These are phyloP conservation scores for Chalciporus piperatus DNA, from an alignment of 768 basidiomycete species.

Conservation along the genomic window DNA sequence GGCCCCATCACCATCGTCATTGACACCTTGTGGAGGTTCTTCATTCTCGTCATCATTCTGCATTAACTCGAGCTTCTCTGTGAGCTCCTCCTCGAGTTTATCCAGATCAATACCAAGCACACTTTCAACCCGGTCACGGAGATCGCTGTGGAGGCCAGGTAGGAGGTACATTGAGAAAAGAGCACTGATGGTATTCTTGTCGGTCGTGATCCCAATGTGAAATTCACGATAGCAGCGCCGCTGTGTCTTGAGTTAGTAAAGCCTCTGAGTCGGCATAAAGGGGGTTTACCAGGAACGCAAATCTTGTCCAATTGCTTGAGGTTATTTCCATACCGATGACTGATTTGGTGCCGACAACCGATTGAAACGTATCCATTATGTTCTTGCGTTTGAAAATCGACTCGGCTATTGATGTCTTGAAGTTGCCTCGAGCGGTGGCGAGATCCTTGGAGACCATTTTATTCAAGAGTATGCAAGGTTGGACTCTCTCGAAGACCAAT, in stretches of 20 bases:
- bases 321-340: constrained; percentile 1
- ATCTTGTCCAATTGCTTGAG: neutral
- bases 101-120: neutral
- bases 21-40: neutral
- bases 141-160: neutral
- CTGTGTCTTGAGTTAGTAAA: neutral
- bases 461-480: neutral
- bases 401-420: neutral
- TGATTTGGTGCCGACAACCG: neutral
- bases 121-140: neutral
- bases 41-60: neutral
- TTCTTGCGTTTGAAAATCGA: neutral
- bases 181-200: neutral
- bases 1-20: too few relatives aligned
- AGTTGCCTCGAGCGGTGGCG: neutral
- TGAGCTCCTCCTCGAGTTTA: neutral
- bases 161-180: constrained; percentile 4
- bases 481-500: neutral
- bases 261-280: neutral
- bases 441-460: constrained; percentile 1
- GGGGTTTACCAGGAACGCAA: constrained; percentile 2
- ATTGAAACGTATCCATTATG: neutral
- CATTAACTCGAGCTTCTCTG: neutral
- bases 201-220: neutral
- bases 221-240: neutral